A percentile compares a stretch with the other conserved stretches of the same genome.
Conservation (phyloP, 2,329 filamentous ascomycete genomes). For the Cordyceps tenuipes region DNA sequence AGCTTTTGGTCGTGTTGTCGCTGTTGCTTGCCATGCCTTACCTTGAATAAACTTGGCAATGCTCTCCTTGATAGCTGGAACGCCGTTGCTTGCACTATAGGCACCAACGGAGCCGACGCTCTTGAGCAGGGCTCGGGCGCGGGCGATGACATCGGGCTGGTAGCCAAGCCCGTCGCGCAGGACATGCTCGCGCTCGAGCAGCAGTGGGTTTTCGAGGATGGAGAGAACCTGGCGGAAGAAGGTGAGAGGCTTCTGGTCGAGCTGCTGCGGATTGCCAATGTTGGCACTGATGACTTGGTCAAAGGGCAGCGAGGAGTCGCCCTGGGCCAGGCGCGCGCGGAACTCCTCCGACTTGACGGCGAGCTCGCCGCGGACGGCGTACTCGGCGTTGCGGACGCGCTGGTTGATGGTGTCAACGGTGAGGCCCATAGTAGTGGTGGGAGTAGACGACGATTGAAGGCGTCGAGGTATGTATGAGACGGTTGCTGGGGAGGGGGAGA, state of each 20-base stretch:
- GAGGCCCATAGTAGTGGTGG: constrained; percentile 38
- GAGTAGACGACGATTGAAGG: constrained; percentile 13
- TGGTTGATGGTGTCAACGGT: constrained; percentile 87
- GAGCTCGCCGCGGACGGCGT: constrained; percentile 93
- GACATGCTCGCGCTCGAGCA: constrained; percentile 78
- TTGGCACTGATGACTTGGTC: constrained; percentile 90
- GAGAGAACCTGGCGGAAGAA: constrained; percentile 97
- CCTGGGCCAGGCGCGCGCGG: constrained; percentile 61
- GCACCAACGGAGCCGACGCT: constrained; percentile 87
- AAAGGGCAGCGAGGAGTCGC: constrained; percentile 63
- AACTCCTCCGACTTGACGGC: constrained; percentile 90
- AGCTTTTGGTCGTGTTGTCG: too few species aligned
- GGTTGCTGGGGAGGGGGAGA: neutral
- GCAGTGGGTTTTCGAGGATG: constrained; percentile 77
- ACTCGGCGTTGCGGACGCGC: constrained; percentile 77
- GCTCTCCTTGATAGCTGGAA: constrained; percentile 76
- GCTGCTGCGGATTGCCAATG: constrained; percentile 97
- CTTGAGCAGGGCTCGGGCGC: constrained; percentile 71
- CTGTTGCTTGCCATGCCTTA: constrained; percentile 34
- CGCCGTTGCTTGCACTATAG: constrained; percentile 91
- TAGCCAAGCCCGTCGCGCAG: constrained; percentile 71
- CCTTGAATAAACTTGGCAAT: constrained; percentile 89
- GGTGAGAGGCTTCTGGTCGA: constrained; percentile 98
- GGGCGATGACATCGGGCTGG: constrained; percentile 78
- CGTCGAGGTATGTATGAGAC: neutral